phyloP scores from a whole-genome alignment of 768 basidiomycete species.

The Chalciporus sphaerocephalus region DNA sequence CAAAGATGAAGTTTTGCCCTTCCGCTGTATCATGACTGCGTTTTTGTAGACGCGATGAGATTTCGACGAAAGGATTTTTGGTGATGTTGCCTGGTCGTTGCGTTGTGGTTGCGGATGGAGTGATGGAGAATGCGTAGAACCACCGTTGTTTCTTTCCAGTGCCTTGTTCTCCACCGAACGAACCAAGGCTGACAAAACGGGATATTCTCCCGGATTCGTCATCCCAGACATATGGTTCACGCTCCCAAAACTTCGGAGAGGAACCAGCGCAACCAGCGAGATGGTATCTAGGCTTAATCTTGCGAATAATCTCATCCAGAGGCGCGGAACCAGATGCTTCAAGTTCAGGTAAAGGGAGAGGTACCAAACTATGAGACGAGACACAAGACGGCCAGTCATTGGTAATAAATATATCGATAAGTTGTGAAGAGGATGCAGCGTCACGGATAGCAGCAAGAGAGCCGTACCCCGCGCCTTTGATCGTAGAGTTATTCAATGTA shows the following conservation, averaged over 20 bases:
- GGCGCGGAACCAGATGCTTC: conserved; percentile 46
- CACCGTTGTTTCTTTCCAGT: conserved; percentile 85
- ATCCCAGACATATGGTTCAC: conserved; percentile 88
- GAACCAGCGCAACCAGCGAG: conserved; percentile 65
- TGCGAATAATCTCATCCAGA: conserved; percentile 59
- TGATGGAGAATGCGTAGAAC: conserved; percentile 95
- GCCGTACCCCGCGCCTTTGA: conserved; percentile 40
- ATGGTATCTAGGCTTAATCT: conserved; percentile 81
- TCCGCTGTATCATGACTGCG: conserved; percentile 45
- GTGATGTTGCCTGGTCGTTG: conserved; percentile 60
- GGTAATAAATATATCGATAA: conserved; percentile 78
- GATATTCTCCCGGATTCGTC: conserved; percentile 63
- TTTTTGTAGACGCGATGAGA: conserved; percentile 41
- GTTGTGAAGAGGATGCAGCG: conserved; percentile 54
- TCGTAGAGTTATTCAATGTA: conserved; percentile 48
- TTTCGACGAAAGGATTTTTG: conserved; percentile 62
- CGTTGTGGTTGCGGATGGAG: conserved; percentile 43
- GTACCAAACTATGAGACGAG: conserved; percentile 53
- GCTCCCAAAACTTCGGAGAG: conserved; percentile 87
- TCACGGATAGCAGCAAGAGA: conserved; percentile 69
- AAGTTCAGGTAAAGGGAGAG: conserved; percentile 44
- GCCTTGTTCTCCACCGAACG: conserved; percentile 67
- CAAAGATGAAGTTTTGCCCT: conserved; percentile 68
- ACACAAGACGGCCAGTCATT: conserved; percentile 73
- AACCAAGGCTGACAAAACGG: conserved; percentile 78